Evolutionary conservation across 306 rosid species (phyloP), one percentile per base, ranked within the genome.

Genomic region (Lupinus albus): DNA sequence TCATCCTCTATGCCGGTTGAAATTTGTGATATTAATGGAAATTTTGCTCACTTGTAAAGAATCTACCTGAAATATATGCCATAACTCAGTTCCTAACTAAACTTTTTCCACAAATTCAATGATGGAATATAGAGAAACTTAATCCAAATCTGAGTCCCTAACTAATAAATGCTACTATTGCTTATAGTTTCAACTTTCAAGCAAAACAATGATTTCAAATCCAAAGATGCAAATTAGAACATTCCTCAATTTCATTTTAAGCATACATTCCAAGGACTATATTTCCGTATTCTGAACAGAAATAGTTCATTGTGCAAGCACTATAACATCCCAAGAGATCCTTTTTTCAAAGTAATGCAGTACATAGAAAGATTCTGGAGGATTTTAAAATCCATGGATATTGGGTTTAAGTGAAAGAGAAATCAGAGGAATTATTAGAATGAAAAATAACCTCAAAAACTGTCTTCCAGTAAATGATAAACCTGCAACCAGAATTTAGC

Each of bases 1-100:
- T 93, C 91, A 86, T 91, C 55, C 80, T 86, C 68, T 76, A 64
- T 59, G n/a, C 66, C 58, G 21, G 33, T 41, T 74, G 61, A 73
- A 59, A 65, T 51, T 41, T 59, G 58, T 28, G 48, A 65, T 50
- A n/a, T 35, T 38, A 8, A 49, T 47, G 55, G 9, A 78, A 71
- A 45, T 74, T 73, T 65, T 55, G 13, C 70, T 47, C 51, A 52
- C 73, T 72, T 28, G 25, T 15, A 11, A 68, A 20, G 42, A 62
- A 11, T 18, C 72, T 18, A 42, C 77, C 83, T 75, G 82, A 74
- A 82, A 57, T 59, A 58, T 73, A 83, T 33, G 44, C 11, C 42
- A 69, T 63, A 70, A 78, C 47, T 68, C 70, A 70, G 65, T 57
- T 59, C 16, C 45, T 50, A 32, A 66, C 45, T n/a, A 35, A 21